Base-by-base conservation (phyloP, 176 grass and related monocot genomes). In the Eleusine coracana region DNA sequence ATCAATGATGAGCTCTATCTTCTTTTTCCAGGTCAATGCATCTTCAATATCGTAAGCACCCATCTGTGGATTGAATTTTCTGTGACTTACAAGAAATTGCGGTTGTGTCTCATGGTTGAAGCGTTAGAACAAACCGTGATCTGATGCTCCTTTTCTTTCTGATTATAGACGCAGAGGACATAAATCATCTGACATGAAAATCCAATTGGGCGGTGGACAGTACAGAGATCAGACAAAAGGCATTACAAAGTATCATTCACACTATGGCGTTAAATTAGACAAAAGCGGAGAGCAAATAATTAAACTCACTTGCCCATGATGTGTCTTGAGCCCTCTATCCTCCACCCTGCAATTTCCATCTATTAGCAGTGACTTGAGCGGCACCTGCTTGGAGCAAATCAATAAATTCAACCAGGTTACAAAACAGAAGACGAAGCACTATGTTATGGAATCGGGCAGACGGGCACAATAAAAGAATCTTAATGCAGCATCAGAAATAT, bases 311-410 rank as follows among this genome's bases (percentile, higher is more conserved):
- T 94, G 90, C 10, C 95, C 95, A 81, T 97, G 95, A 74, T 97
- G 95, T 64, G 86, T 89, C 84, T 97, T 97, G 27, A 97, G 84
- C 7, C 95, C 95, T 38, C 90, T 94, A 39, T 97, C 95, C 81
- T 97, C 95, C 49, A 97, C 92, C 82, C 95, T 91, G 86, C 92
- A 97, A 71, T 94, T 97, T 28, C 92, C 95, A 59, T 97, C 95
- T 86, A 97, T 92, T 5, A 92, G 79, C 71, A 94, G 82, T 29
- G 80, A 89, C 71, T 91, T 89, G 20, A 91, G 88, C 5, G 95
- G 90, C 40, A 79, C 92, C 95, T n/a, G n/a, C n/a, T 97, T 94
- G 10, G 63, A 23, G 21, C 39, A 74, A 17, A 71, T 40, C 46
- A 68, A 45, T 1, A 84, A 34, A 79, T 82, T 66, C 56, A 69